Conservation (phyloP, 139 green algal species). For the Pycnococcus provasolii region DNA sequence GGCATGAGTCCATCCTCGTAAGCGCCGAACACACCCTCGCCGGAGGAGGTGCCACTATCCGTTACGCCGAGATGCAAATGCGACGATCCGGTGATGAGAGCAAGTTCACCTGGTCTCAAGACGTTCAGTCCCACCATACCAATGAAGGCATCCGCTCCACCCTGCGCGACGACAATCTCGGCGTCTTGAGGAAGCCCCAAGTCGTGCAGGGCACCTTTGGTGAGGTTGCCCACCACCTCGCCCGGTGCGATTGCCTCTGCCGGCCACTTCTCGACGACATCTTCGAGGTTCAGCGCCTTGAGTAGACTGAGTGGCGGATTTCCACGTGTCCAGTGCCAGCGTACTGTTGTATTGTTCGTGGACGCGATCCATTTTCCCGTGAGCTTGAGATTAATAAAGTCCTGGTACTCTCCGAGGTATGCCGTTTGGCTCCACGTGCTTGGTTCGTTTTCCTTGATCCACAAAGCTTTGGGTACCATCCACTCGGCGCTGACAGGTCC, state of each 20-base stretch:
- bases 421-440: constrained; percentile 32
- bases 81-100: constrained; percentile 62
- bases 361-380: constrained; percentile 51
- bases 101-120: constrained; percentile 52
- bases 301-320: constrained; percentile 32
- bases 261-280: constrained; percentile 55
- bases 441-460: constrained; percentile 53
- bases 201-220: constrained; percentile 38
- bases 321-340: constrained; percentile 60
- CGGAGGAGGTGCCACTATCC: constrained; percentile 34
- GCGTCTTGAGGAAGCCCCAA: constrained; percentile 42
- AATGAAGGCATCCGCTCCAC: constrained; percentile 55
- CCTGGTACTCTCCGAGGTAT: constrained; percentile 64
- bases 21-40: constrained; percentile 57
- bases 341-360: constrained; percentile 53
- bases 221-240: constrained; percentile 51
- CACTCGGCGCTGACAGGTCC: constrained; percentile 49
- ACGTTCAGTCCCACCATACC: constrained; percentile 69
- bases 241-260: constrained; percentile 46
- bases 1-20: constrained; percentile 54
- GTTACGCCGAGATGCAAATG: constrained; percentile 65
- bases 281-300: constrained; percentile 38
- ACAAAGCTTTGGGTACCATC: constrained; percentile 69
- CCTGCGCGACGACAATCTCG: constrained; percentile 48
- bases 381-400: constrained; percentile 61